Evolutionary conservation across 208 protist genomes (phyloP), one percentile per base, ranked within the genome.

Genomic region (Crithidia thermophila): DNA sequence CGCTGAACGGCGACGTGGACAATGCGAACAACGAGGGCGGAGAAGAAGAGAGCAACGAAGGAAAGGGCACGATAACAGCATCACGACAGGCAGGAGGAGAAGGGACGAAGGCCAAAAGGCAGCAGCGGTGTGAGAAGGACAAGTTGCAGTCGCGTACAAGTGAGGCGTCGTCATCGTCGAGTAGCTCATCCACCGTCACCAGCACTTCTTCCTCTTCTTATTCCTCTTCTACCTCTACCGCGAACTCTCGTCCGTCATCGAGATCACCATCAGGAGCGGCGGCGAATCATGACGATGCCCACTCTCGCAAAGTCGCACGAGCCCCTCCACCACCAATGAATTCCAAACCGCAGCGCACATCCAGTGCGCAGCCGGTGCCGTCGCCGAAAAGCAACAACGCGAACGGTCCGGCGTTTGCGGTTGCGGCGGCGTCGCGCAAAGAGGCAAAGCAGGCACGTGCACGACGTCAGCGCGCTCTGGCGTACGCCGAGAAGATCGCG

Each of bases 391-490:
- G 27, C 20, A 21, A 7, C 31, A 34, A 10, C 39, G 36, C 42
- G 1, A 33, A 30, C 10, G 34, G 30, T 13, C 59, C 34, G 21
- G 55, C 47, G 61, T 67, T 72, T 47, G 46, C 64, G 27, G 70
- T 66, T 42, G 68, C 45, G 43, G 77, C 69, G 53, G 82, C 49
- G 42, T 70, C 51, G 47, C 81, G 52, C 20, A 56, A 77, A 18
- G 62, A 82, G 20, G 52, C 72, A 8, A 18, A 73, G 47, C 68
- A 84, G 56, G 88, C 88, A 0, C 73, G 83, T 13, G 73, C 77
- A 43, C 76, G 88, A 14, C 81, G 88, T 30, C 45, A 71, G 37
- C 79, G 83, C 1, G 88, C 88, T 2, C 42, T 90, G 25, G 73
- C 63, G 51, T 94, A 94, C 63, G 88, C 82, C 11, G 67, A 68